Conservation (phyloP, 2,329 filamentous ascomycete species). For the Scedosporium apiospermum region DNA sequence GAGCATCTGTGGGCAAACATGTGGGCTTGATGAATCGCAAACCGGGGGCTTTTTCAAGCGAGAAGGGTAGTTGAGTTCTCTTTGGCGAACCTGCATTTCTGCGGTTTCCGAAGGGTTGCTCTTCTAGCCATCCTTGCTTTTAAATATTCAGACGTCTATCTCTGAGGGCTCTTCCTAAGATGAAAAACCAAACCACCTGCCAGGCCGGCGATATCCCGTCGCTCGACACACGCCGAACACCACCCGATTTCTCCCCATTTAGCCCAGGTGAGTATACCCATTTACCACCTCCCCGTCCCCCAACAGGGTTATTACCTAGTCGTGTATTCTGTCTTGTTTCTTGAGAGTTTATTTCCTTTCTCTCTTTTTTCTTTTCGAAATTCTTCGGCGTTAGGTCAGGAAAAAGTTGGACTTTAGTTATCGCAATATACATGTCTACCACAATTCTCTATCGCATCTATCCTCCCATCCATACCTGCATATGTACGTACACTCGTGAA, state of each 20-base stretch:
- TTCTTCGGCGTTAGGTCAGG: not conserved
- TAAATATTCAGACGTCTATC: not conserved
- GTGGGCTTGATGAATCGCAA: constrained; percentile 1
- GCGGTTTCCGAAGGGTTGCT: not conserved
- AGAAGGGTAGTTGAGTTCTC: not conserved
- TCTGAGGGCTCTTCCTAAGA: constrained; percentile 1
- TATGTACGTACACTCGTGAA: too few species aligned
- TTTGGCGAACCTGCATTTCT: not conserved
- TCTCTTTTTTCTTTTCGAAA: not conserved
- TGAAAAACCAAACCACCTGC: not conserved
- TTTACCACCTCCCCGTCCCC: not conserved
- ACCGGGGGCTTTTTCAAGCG: not conserved
- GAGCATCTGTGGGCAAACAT: constrained; percentile 5
- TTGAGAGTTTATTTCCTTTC: not conserved
- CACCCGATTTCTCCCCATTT: not conserved
- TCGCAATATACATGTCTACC: not conserved
- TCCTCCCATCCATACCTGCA: too few species aligned
- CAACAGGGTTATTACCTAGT: not conserved
- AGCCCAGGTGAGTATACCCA: not conserved
- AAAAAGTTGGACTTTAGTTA: not conserved
- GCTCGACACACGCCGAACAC: not conserved
- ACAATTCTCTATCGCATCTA: not conserved
- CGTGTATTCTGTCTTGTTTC: not conserved
- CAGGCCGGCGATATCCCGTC: not conserved
- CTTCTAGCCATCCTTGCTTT: not conserved